Evolutionary conservation across 2,329 filamentous ascomycete species (phyloP).

Genomic region (Colletotrichum lentis): DNA sequence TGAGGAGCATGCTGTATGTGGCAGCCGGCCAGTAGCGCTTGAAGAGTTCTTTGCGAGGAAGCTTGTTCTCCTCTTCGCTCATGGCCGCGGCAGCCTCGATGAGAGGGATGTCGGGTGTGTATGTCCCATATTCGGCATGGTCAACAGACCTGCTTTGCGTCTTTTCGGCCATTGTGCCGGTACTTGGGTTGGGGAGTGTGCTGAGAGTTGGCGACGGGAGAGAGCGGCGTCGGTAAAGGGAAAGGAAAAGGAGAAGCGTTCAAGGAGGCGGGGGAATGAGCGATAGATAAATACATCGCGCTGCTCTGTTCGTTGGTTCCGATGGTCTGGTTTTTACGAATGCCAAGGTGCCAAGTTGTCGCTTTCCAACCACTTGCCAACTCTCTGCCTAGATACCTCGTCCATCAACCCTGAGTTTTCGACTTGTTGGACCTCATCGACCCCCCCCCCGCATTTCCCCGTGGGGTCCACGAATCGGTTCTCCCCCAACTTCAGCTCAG

Average conservation of each 20-base stretch:
- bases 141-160: constrained; percentile 28
- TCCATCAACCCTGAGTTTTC: neutral
- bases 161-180: constrained; percentile 18
- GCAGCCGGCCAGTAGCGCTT: constrained; percentile 44
- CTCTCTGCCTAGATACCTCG: constrained; percentile 2
- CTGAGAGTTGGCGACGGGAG: neutral
- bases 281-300: neutral
- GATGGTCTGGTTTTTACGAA: constrained; percentile 13
- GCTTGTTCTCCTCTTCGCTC: constrained; percentile 43
- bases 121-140: constrained; percentile 42
- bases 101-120: constrained; percentile 43
- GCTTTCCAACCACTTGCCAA: neutral
- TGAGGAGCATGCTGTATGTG: constrained; percentile 45
- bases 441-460: constrained; percentile 22
- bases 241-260: neutral
- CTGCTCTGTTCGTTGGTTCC: neutral
- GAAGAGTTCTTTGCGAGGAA: constrained; percentile 47
- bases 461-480: constrained; percentile 16
- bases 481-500: neutral
- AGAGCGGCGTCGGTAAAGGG: neutral
- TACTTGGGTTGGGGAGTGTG: too few relatives aligned
- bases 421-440: neutral
- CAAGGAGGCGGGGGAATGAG: neutral
- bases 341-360: constrained; percentile 25
- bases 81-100: constrained; percentile 47